These are phyloP conservation scores for Ceratocystis smalleyi DNA, from an alignment of 2,329 filamentous ascomycete genomes.

Conservation along the genomic window DNA sequence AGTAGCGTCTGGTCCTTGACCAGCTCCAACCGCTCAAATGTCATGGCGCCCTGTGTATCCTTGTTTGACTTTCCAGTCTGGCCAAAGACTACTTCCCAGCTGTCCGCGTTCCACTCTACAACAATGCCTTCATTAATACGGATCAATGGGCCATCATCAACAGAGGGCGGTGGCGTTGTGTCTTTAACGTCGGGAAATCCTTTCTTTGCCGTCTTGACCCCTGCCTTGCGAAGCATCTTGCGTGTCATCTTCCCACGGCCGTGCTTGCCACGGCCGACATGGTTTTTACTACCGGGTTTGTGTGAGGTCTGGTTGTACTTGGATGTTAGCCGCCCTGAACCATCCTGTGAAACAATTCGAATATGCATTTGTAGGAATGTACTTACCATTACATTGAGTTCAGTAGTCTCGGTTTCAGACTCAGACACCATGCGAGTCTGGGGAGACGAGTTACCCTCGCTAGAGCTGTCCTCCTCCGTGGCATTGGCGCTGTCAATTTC, in stretches of 20 bases:
- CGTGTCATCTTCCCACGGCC: conserved; percentile 17
- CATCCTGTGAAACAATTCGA: neutral
- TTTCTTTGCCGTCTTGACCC: conserved; percentile 26
- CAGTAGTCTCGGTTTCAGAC: conserved; percentile 35
- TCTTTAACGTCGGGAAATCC: conserved; percentile 24
- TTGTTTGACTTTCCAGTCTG: conserved; percentile 25
- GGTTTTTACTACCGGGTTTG: neutral
- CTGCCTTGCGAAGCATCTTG: conserved; percentile 1
- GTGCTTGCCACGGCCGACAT: conserved; percentile 28
- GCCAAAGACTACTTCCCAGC: conserved; percentile 57
- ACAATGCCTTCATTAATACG: conserved; percentile 71
- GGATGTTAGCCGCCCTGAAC: neutral
- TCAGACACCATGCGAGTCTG: conserved; percentile 45
- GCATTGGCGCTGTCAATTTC: conserved; percentile 30
- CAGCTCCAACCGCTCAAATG: conserved; percentile 37
- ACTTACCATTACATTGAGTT: conserved; percentile 9
- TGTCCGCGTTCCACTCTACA: conserved; percentile 65
- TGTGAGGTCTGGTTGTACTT: neutral
- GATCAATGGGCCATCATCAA: conserved; percentile 48
- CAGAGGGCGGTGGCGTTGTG: conserved; percentile 25
- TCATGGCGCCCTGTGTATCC: conserved; percentile 44
- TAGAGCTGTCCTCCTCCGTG: conserved; percentile 32
- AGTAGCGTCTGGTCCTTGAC: conserved; percentile 50
- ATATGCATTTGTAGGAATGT: neutral
- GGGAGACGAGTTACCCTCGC: conserved; percentile 30